Conservation (phyloP, 2,329 filamentous ascomycete species). For the Ophiosphaerella korrae region DNA sequence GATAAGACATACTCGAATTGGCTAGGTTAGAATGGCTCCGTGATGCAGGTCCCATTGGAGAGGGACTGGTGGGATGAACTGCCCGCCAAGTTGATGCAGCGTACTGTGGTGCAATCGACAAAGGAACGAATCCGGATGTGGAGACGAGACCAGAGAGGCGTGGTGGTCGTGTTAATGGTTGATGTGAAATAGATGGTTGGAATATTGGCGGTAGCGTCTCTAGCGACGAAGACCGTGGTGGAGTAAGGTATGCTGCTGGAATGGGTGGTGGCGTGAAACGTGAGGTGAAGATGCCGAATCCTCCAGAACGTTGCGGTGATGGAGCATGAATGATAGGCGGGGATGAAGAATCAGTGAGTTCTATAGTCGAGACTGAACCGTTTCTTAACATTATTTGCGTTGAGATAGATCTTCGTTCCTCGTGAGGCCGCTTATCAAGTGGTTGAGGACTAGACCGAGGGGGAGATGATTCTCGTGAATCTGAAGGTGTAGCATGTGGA, state of each 20-base stretch:
- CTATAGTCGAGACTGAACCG: conserved; percentile 32
- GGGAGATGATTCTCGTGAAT: conserved; percentile 25
- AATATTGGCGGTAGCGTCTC: conserved; percentile 17
- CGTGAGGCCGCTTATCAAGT: conserved; percentile 18
- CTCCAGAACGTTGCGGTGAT: conserved; percentile 22
- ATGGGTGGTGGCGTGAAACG: conserved; percentile 35
- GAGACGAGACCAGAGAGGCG: conserved; percentile 22
- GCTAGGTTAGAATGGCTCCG: conserved; percentile 28
- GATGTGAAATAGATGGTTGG: conserved; percentile 17
- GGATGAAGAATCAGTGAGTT: conserved; percentile 22
- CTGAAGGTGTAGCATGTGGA: conserved; percentile 15
- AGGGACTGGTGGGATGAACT: conserved; percentile 31
- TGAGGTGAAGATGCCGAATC: conserved; percentile 36
- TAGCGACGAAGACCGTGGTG: conserved; percentile 18
- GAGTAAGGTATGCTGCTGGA: conserved; percentile 25
- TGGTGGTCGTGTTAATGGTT: conserved; percentile 20
- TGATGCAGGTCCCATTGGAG: conserved; percentile 19
- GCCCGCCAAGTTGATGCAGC: conserved; percentile 42
- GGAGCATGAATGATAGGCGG: conserved; percentile 25
- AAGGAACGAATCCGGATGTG: conserved; percentile 24
- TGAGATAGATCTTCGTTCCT: conserved; percentile 16
- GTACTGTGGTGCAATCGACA: conserved; percentile 34
- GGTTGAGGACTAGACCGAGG: conserved; percentile 15
- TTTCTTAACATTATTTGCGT: conserved; percentile 22
- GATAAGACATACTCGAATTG: conserved; percentile 21